Evolutionary conservation across 2,329 filamentous ascomycete species (phyloP), one percentile per base, ranked within the genome.

Genomic region (Diaporthe ilicicola): DNA sequence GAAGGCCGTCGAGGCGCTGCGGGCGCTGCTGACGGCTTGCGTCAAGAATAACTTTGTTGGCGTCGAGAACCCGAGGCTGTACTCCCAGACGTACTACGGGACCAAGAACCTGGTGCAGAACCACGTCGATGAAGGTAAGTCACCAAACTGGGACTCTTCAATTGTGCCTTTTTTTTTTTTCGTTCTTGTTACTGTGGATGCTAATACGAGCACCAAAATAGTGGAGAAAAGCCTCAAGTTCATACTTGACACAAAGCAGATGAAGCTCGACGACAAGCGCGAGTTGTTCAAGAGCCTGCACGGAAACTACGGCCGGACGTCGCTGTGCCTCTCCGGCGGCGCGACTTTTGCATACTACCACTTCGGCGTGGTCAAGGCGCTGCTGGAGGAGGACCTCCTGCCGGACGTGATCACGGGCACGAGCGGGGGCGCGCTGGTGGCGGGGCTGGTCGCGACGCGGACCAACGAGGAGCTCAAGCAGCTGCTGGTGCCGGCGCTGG

Each of bases 21-120:
- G 91, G 73, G 87, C 88, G 0, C 82, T 98, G 71, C 85, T 97
- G 24, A 94, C 97, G 83, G 94, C 93, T 17, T 98, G 95, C 79
- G 92, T 98, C 76, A 99, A 98, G 87, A 97, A 95, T 82, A 98
- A 99, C 79, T 99, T 98, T 81, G 94, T 94, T 22, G 96, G 96
- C 0, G 91, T 97, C 17, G 96, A 99, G 81, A 98, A 97, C 77
- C 91, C 95, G 12, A 89, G 94, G 68, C 83, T 99, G n/a, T 99
- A 99, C 80, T 97, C 94, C 77, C 95, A 98, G 83, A 97, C 95
- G 3, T 99, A 99, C 79, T 97, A 94, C 76, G 96, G 96, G 39
- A 98, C 96, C n/a, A 99, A 99, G 81, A 90, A 96, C 73, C 82
- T 98, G 74, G 93, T 97, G 37, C 96, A 98, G 81, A 91, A 91